Conservation (phyloP, 805 yeast species). For the Metschnikowia noctiluminum region DNA sequence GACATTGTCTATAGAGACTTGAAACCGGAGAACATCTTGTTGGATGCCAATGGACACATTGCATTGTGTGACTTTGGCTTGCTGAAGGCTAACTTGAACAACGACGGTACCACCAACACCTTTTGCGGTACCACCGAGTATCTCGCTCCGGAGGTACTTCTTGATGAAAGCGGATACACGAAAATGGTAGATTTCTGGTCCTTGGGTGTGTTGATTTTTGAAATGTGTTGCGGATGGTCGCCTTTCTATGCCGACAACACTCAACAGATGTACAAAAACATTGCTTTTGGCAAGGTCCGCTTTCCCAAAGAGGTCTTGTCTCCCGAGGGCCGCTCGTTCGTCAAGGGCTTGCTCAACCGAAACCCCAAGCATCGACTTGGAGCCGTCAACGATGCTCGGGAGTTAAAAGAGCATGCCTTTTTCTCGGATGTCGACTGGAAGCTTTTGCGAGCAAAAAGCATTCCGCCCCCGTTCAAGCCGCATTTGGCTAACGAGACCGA, state of each 20-base stretch:
- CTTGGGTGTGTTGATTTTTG: slow-evolving; percentile 91
- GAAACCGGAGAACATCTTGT: slow-evolving; percentile 92
- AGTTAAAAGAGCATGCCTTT: slow-evolving; percentile 87
- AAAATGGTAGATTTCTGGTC: slow-evolving; percentile 99
- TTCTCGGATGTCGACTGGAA: slow-evolving; percentile 92
- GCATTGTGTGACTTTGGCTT: slow-evolving; percentile 97
- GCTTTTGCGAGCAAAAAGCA: slow-evolving; percentile 66
- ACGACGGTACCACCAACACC: slow-evolving; percentile 89
- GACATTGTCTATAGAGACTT: slow-evolving; percentile 95
- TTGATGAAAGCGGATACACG: slow-evolving; percentile 95
- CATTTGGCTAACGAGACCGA: slow-evolving; percentile 88
- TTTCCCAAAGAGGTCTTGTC: slow-evolving; percentile 95
- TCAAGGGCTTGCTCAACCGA: slow-evolving; percentile 89
- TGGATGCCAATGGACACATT: slow-evolving; percentile 96
- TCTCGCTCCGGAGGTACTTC: slow-evolving; percentile 91
- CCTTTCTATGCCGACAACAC: slow-evolving; percentile 98
- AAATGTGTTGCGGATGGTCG: slow-evolving; percentile 99
- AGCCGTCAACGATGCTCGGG: slow-evolving; percentile 86
- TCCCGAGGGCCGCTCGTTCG: slow-evolving; percentile 91
- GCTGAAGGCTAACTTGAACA: slow-evolving; percentile 85
- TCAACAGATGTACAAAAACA: slow-evolving; percentile 98
- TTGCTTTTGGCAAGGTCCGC: slow-evolving; percentile 96
- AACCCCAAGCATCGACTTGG: slow-evolving; percentile 96
- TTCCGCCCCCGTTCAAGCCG: slow-evolving; percentile 97
- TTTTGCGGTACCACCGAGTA: slow-evolving; percentile 99